phyloP scores from a whole-genome alignment of 805 yeast species.

The Barnettozyma siamensis region DNA sequence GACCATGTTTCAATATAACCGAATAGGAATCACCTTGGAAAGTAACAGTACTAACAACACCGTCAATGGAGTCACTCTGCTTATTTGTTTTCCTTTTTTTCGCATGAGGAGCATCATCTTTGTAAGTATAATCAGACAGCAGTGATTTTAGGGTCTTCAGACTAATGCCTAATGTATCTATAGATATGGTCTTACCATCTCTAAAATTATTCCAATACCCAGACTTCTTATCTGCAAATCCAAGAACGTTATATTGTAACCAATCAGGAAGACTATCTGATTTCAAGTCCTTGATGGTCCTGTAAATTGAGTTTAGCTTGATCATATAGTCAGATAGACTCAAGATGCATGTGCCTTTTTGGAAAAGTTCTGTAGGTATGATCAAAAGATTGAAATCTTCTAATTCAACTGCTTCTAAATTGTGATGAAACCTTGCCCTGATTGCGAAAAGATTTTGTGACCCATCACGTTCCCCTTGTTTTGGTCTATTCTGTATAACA shows the following conservation, averaged over 20 bases:
- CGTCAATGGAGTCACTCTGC: neutral
- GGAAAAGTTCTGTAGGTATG: constrained; percentile 14
- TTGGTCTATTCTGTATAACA: neutral
- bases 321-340: neutral
- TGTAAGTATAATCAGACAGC: too few species aligned
- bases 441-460: neutral
- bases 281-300: neutral
- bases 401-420: neutral
- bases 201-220: constrained; percentile 1
- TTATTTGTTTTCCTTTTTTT: neutral
- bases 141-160: too few species aligned
- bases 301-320: neutral
- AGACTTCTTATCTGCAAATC: constrained; percentile 23
- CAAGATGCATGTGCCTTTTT: neutral
- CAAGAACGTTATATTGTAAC: constrained; percentile 29
- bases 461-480: too few species aligned
- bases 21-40: neutral
- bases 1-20: too few species aligned
- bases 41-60: neutral
- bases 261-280: constrained; percentile 27
- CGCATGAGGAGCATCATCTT: neutral
- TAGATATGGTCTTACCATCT: neutral
- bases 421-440: neutral
- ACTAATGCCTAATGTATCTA: neutral
- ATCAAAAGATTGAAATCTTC: constrained; percentile 23